phyloP scores from a whole-genome alignment of 257 asterid species.

The Solanum acaule region DNA sequence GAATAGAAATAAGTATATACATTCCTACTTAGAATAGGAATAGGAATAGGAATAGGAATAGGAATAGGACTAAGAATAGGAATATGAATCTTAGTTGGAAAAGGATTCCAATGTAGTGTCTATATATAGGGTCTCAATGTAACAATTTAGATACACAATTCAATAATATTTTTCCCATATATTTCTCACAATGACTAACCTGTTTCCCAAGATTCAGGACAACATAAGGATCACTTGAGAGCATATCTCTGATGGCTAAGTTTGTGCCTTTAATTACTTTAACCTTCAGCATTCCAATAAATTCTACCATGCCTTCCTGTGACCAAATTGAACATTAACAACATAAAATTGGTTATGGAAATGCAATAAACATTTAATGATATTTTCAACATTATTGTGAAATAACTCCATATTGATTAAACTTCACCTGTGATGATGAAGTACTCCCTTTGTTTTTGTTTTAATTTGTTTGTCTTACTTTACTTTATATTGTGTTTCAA shows the following conservation, averaged over 20 bases:
- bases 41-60: no score
- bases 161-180: no score
- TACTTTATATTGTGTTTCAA: not conserved
- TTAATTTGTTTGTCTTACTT: not conserved
- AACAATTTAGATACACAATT: no score
- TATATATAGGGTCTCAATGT: no score
- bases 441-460: not conserved
- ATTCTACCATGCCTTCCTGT: conserved; percentile 95
- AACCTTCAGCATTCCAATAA: conserved; percentile 77
- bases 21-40: no score
- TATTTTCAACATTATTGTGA: not conserved
- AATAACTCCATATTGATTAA: not conserved
- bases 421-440: not conserved
- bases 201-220: conserved; percentile 78
- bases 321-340: conserved; percentile 9
- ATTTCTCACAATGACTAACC: conserved; percentile 47
- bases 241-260: conserved; percentile 88
- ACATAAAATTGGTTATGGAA: not conserved
- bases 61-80: no score
- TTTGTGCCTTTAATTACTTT: conserved; percentile 74
- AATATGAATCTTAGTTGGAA: no score
- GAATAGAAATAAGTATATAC: no score
- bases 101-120: no score
- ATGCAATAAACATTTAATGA: not conserved
- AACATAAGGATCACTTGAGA: conserved; percentile 94